Conservation (phyloP, 2,329 filamentous ascomycete species). For the Colletotrichum camelliae region DNA sequence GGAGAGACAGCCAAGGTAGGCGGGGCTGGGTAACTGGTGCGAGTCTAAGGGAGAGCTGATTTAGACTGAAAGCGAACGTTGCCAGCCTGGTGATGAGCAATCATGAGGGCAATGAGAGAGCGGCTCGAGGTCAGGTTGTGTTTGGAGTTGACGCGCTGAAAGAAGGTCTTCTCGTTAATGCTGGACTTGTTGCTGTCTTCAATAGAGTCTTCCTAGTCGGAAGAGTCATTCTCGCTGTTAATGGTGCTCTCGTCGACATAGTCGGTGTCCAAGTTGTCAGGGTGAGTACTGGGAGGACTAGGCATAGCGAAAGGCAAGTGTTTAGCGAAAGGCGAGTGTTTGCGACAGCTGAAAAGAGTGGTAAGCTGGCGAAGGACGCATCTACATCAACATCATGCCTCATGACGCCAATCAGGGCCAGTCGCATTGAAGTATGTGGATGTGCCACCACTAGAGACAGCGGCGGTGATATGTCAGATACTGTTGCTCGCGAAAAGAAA, state of each 20-base stretch:
- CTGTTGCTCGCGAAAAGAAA: background rate
- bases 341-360: background rate
- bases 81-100: slow-evolving; percentile 76
- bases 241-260: slow-evolving; percentile 86
- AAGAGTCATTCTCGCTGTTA: slow-evolving; percentile 69
- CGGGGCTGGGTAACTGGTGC: slow-evolving; percentile 48
- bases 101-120: slow-evolving; percentile 88
- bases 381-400: background rate
- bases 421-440: background rate
- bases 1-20: slow-evolving; percentile 54
- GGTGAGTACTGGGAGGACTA: no score
- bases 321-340: background rate
- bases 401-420: background rate
- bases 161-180: slow-evolving; percentile 80
- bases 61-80: slow-evolving; percentile 70
- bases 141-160: slow-evolving; percentile 90
- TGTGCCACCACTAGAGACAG: background rate
- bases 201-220: slow-evolving; percentile 69
- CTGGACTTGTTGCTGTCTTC: slow-evolving; percentile 85
- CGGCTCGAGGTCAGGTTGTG: slow-evolving; percentile 83
- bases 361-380: background rate
- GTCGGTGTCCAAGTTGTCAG: slow-evolving; percentile 62
- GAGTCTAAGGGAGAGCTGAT: slow-evolving; percentile 70
- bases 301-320: background rate
- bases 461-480: background rate